These are phyloP conservation scores for Pythium vanterpoolii DNA, from an alignment of 352 stramenopile genomes.

Conservation along the genomic window DNA sequence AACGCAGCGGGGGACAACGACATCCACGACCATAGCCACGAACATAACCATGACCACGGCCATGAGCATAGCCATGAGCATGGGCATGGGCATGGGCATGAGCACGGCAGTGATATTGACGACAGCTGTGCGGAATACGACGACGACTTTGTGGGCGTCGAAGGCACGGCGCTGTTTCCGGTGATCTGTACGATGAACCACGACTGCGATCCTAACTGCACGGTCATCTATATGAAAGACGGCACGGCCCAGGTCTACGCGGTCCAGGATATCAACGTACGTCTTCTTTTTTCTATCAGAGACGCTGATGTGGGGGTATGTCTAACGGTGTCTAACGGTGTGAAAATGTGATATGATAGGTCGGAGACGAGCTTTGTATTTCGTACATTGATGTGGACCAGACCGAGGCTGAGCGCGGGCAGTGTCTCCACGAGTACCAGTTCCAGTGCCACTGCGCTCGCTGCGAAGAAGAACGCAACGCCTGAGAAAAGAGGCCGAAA, in stretches of 20 bases:
- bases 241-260: slow-evolving; percentile 69
- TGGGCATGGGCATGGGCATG: slow-evolving; percentile 35
- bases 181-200: slow-evolving; percentile 97
- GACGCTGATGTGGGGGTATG: not conserved
- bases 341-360: slow-evolving; percentile 32
- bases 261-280: slow-evolving; percentile 61
- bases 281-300: slow-evolving; percentile 2
- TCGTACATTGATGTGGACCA: slow-evolving; percentile 93
- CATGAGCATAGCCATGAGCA: slow-evolving; percentile 29
- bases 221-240: slow-evolving; percentile 86
- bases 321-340: not conserved
- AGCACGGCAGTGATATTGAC: slow-evolving; percentile 42
- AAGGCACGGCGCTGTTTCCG: slow-evolving; percentile 93
- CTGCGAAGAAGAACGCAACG: slow-evolving; percentile 60
- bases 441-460: slow-evolving; percentile 69
- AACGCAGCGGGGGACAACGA: too few species aligned
- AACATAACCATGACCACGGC: slow-evolving; percentile 41
- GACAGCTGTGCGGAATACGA: slow-evolving; percentile 40
- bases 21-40: slow-evolving; percentile 23
- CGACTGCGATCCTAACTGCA: slow-evolving; percentile 92
- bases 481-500: too few species aligned
- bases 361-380: slow-evolving; percentile 93
- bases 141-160: slow-evolving; percentile 91
- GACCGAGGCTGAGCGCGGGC: slow-evolving; percentile 70
- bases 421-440: slow-evolving; percentile 79